Evolutionary conservation across 2,329 filamentous ascomycete genomes (phyloP), one percentile per base, ranked within the genome.

Genomic region (Mollisiaceae sp.): DNA sequence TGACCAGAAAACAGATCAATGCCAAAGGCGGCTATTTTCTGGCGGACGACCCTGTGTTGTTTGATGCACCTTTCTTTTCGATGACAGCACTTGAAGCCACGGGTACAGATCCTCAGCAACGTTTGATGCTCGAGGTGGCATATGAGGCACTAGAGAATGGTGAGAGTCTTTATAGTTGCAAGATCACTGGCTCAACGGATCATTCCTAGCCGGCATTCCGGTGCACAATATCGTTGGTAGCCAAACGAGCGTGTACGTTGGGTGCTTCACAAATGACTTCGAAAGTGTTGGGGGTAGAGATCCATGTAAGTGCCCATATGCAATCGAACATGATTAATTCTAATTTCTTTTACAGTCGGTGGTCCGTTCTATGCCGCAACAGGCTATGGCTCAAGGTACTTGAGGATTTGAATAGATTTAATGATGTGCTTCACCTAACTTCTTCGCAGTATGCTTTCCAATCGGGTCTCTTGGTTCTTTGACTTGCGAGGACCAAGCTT

Each of bases 11-110:
- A n/a, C 4, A 59, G 57, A 60, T 60, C 58, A 60, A 47, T 14
- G 41, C 32, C 9, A 47, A 50, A 60, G 58, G 58, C 12, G 58
- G 58, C 15, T 60, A 60, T 50, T 60, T 60, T 20, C 14, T 50
- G n/a, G 8, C 39, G 3, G 58, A 60, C 18, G 58, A 60, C 35
- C 58, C 58, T 2, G 58, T 47, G 5, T 35, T 60, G 20, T 79
- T 79, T 58, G 78, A 80, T 61, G 78, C 78, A 0, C 77, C 77
- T 1, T 79, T 80, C 65, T 80, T 80, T 67, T 76, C 74, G 0
- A 71, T 80, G 38, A 76, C 75, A 4, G 72, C 78, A 2, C 75
- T 74, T 38, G 77, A 78, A 55, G 74, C 77, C 38, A 64, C 65
- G 20, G 43, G 62, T 1, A 72, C 72, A 22, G 71, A 59, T 52